Base-by-base conservation (phyloP, 192 early-diverging fungal species). In the Spinellus fusiger region DNA sequence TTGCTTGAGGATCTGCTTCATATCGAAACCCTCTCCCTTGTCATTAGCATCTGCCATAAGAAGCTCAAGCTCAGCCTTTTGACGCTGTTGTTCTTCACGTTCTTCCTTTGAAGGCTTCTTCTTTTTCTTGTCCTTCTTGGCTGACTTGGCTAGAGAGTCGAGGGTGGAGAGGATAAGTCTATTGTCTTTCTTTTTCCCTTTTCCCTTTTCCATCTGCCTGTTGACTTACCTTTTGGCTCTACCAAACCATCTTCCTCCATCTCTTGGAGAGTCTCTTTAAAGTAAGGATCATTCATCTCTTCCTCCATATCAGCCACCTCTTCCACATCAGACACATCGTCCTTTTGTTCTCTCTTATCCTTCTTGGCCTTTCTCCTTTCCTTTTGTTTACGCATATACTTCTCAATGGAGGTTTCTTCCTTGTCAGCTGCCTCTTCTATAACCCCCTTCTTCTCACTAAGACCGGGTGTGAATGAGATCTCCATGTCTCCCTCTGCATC, bases 381-480 rank as follows among this genome's bases (percentile, higher is more conserved):
- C 68, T 86, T 85, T 66, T 87, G 82, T 60, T 93, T 87, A 32
- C 95, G 83, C 37, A 84, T 75, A 68, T 93, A 91, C 40, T 77
- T 62, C 49, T 94, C 89, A 59, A 98, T 90, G 1, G 93, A 86
- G 0, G 87, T 95, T 65, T 95, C 93, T 46, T 92, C 81, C 61
- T 88, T 78, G 16, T 54, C 53, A 33, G 77, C 68, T 35, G 71
- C 56, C 35, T 71, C 65, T 40, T 66, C 78, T 47, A 81, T 75
- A 5, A 79, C 77, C 0, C 81, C 80, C 0, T 80, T 81, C 25
- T 73, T 76, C 66, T 92, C 89, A 61, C 85, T 91, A 40, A 98
- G 70, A 27, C 93, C 96, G 26, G 96, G 93, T 15, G 89, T 81
- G 64, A 98, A 98, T 12, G 94, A 94, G 56, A 98, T 96, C 71